Base-by-base conservation (phyloP, 2,329 filamentous ascomycete species). In the Metarhizium robertsii region DNA sequence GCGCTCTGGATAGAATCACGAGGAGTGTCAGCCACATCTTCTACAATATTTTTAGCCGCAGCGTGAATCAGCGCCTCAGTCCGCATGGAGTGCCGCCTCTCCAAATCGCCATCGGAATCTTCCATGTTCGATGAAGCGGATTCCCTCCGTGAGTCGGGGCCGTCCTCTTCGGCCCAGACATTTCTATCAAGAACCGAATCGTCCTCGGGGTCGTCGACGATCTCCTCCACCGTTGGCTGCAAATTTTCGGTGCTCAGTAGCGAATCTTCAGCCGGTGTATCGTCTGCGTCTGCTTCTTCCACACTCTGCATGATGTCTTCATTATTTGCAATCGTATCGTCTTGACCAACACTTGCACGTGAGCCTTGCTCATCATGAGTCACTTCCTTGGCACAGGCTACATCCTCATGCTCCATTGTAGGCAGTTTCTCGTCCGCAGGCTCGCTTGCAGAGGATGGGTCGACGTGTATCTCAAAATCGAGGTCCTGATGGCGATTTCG, bases 61-160 rank as follows among this genome's bases (percentile, higher is more conserved):
- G 74, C 75, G 36, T 80, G 76, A 57, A 82, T 81, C 40, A 79
- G 67, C 6, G 75, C 78, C 60, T 81, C 76, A 2, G 79, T 78
- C 5, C 73, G 69, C 10, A 68, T 62, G 1, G 75, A 78, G 2
- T 69, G 66, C n/a, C 72, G 71, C 30, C 73, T 66, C 18, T 66
- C 58, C n/a, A 62, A 63, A 48, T 47, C 51, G 36, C 58, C 57
- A 2, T 61, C 65, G 18, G 3, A 11, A 20, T 53, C 60, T 11
- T 58, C 59, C 11, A 30, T 45, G n/a, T n/a, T 38, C 5, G 65
- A 67, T 43, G 57, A 50, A 40, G 59, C 61, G 25, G 66, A 67
- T 7, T 55, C 40, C 43, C 57, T 43, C n/a, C 57, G 56, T n/a
- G 54, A 50, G 11, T 25, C 16, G 29, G n/a, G 10, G 11, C 48